These are phyloP conservation scores for Cynara cardunculus DNA, from an alignment of 129 eudicot species.

Conservation along the genomic window DNA sequence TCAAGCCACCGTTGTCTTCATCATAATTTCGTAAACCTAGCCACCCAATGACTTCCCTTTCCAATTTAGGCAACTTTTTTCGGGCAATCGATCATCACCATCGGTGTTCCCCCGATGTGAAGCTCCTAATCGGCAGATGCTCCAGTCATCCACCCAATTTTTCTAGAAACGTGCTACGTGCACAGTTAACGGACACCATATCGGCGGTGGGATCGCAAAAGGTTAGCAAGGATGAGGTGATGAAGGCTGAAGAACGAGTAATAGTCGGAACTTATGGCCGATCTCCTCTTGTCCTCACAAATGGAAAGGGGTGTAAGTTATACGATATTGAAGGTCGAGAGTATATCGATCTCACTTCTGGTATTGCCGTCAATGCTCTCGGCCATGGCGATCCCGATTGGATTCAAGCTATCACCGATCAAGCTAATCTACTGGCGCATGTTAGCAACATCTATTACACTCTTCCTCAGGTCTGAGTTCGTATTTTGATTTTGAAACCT, in stretches of 20 bases:
- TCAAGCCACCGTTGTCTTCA: background rate
- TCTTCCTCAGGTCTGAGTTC: slow-evolving; percentile 58
- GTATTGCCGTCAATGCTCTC: slow-evolving; percentile 89
- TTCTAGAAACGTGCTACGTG: background rate
- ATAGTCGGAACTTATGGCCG: slow-evolving; percentile 82
- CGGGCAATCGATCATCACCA: slow-evolving; percentile 6
- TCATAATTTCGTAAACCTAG: slow-evolving; percentile 2
- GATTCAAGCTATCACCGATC: slow-evolving; percentile 54
- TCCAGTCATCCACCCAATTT: background rate
- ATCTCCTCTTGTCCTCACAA: slow-evolving; percentile 58
- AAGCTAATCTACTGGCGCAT: slow-evolving; percentile 53
- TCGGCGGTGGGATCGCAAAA: background rate
- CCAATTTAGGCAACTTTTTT: background rate
- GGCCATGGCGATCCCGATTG: slow-evolving; percentile 91
- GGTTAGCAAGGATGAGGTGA: slow-evolving; percentile 40
- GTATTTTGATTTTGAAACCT: background rate
- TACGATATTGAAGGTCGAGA: slow-evolving; percentile 74
- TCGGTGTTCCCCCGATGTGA: background rate
- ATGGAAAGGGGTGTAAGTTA: slow-evolving; percentile 81
- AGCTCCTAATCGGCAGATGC: background rate
- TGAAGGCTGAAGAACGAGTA: slow-evolving; percentile 50
- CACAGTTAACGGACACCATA: slow-evolving; percentile 14
- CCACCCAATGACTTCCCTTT: slow-evolving; percentile 1
- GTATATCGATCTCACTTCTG: slow-evolving; percentile 77
- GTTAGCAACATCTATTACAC: slow-evolving; percentile 67